Evolutionary conservation across 345 rosid species (phyloP), one percentile per base, ranked within the genome.

Genomic region (Gossypium anomalum): DNA sequence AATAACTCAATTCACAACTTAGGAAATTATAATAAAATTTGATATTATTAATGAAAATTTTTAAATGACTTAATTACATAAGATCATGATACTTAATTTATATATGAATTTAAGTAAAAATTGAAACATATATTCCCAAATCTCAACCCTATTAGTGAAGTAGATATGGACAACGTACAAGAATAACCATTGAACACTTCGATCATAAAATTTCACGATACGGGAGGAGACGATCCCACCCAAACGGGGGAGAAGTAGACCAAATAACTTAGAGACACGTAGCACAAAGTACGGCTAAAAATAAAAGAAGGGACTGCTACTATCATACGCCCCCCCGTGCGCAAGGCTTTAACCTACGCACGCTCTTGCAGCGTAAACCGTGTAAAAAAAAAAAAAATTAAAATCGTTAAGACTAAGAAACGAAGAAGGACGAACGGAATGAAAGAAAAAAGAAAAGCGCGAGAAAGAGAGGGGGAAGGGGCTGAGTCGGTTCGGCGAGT

Each of bases 281-380:
- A 11, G 1, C 49, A 41, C 49, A 17, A 1, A 61, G 15, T 23
- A 62, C 2, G 22, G 19, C 4, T 19, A n/a, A n/a, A 17, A 34
- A 6, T 2, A 52, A 55, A 10, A 6, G 14, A 29, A 11, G 60
- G 1, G 73, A 7, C 22, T 25, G 15, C 63, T 43, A 38, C 52
- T 57, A 80, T 48, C 70, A 49, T 77, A 12, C 27, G 3, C 80
- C 7, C 0, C 17, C 0, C 4, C 53, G 79, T 79, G 85, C 79
- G 79, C 75, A 75, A 3, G 44, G 16, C 2, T 14, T 70, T 79
- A 87, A 56, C 79, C 51, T 87, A 79, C 80, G 84, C 90, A 72
- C 75, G 51, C 58, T 78, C 58, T 83, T 79, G 85, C 86, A 87
- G 88, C 61, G 76, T 63, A 77, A 70, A 73, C 67, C 75, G 77